A percentile compares a stretch with the other conserved stretches of the same genome.
phyloP scores from a whole-genome alignment of 805 yeast genomes.

The Maudiozyma serrabonitensis region DNA sequence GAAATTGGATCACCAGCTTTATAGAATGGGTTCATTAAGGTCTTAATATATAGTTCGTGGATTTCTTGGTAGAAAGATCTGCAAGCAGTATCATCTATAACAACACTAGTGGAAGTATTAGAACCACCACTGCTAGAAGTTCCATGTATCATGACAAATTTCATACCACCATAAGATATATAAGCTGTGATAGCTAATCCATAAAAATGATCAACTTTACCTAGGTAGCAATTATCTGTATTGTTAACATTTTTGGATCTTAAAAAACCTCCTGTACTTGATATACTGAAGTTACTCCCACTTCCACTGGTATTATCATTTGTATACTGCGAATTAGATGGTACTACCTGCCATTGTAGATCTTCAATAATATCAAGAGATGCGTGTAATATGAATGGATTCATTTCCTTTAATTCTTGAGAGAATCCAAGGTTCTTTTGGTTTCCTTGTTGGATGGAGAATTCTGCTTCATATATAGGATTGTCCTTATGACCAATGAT shows the following conservation, averaged over 20 bases:
- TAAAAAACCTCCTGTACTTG: conserved; percentile 16
- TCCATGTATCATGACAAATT: conserved; percentile 65
- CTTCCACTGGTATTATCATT: conserved; percentile 4
- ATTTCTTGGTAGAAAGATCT: conserved; percentile 77
- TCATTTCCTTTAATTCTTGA: conserved; percentile 61
- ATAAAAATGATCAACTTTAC: conserved; percentile 76
- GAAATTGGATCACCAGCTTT: conserved; percentile 62
- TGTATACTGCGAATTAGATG: conserved; percentile 8
- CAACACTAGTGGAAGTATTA: conserved; percentile 21
- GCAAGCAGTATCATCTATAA: conserved; percentile 56
- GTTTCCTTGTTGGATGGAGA: conserved; percentile 54
- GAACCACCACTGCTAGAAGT: conserved; percentile 10
- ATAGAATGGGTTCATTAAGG: conserved; percentile 80
- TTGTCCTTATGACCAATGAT: conserved; percentile 79
- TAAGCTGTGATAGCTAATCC: conserved; percentile 76
- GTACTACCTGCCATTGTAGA: conserved; percentile 64
- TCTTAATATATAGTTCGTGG: conserved; percentile 81
- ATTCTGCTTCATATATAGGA: conserved; percentile 81
- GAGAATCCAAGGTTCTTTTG: conserved; percentile 52
- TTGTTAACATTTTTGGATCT: conserved; percentile 17
- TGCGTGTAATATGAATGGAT: conserved; percentile 82
- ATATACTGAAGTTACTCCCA: conserved; percentile 1
- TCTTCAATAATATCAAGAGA: conserved; percentile 89
- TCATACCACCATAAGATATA: conserved; percentile 79
- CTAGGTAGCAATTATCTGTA: conserved; percentile 41